Base-by-base conservation (phyloP, 352 stramenopile genomes). In the Phytophthora cryptogea region DNA sequence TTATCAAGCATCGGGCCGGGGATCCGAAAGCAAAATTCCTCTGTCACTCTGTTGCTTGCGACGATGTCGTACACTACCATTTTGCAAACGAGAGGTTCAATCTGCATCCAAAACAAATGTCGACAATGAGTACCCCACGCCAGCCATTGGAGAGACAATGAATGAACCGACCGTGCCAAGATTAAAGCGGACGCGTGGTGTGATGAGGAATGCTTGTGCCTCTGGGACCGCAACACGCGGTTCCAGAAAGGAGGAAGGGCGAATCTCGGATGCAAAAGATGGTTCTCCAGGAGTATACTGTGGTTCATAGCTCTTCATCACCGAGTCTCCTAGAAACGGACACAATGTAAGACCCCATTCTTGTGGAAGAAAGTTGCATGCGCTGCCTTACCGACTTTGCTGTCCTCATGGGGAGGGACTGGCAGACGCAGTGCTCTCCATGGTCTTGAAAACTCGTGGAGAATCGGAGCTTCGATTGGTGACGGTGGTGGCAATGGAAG, bases 251-350 rank as follows among this genome's bases (percentile, higher is more conserved):
- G 43, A 53, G 1, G 76, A 80, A 5, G 69, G 55, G 0, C 54
- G 16, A 6, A 86, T 33, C n/a, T 79, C 65, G 0, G 66, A 76
- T 1, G 74, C 68, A 59, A 89, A 89, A 1, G 83, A 90, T 2
- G 65, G 56, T 7, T 82, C 70, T 0, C 65, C 57, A 0, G 56
- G 46, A 3, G 32, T 53, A 30, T 81, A 87, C 1, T 79, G 76
- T 6, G 80, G 73, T 39, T 92, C 80, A 36, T 92, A 92, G 53
- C 75, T 84, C 56, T 83, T 88, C 42, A 90, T 50, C 31, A 90
- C 45, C 13, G 69, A 77, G 2, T 71, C 49, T 4, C 83, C 68
- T 63, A 23, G 20, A 23, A n/a, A 23, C 20, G 2, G 2, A 23
- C 2, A 2, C 20, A 23, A 1, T 23, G 20, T 23, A 23, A 23